Conservation (phyloP, 345 rosid genomes). For the Conringia planisiliqua region DNA sequence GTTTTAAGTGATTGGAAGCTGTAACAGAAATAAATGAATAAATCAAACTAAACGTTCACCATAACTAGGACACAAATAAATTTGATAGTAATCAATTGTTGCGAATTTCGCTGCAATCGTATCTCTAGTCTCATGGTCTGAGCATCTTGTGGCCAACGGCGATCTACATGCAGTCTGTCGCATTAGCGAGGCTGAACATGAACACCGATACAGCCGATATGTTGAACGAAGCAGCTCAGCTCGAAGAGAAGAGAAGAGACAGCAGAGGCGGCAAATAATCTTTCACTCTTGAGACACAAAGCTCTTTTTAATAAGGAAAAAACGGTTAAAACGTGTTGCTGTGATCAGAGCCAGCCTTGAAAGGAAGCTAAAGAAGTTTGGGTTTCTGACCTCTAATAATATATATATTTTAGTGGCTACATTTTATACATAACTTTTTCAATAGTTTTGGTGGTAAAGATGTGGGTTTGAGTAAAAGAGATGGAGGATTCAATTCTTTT, state of each 20-base stretch:
- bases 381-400: too few species aligned
- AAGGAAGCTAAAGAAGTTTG: too few species aligned
- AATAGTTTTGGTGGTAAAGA: too few species aligned
- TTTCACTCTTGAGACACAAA: conserved; percentile 20
- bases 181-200: conserved; percentile 93
- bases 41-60: not conserved
- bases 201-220: conserved; percentile 87
- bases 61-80: not conserved
- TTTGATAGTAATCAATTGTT: not conserved
- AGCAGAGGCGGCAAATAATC: conserved; percentile 57
- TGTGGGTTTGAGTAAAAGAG: too few species aligned
- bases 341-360: too few species aligned
- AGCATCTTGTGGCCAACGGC: conserved; percentile 67
- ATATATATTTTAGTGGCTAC: too few species aligned
- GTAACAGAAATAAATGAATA: not conserved
- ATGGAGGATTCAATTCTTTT: too few species aligned
- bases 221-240: conserved; percentile 84
- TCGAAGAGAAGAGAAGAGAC: conserved; percentile 93
- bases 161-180: conserved; percentile 96
- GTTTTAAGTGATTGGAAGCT: not conserved
- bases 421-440: too few species aligned
- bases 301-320: not conserved
- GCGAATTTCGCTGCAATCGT: not conserved
- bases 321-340: conserved; percentile 15
- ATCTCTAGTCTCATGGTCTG: not conserved